A percentile compares a stretch with the other conserved stretches of the same genome.
Conservation (phyloP, 345 rosid species). For the Eucalyptus paniculata region DNA sequence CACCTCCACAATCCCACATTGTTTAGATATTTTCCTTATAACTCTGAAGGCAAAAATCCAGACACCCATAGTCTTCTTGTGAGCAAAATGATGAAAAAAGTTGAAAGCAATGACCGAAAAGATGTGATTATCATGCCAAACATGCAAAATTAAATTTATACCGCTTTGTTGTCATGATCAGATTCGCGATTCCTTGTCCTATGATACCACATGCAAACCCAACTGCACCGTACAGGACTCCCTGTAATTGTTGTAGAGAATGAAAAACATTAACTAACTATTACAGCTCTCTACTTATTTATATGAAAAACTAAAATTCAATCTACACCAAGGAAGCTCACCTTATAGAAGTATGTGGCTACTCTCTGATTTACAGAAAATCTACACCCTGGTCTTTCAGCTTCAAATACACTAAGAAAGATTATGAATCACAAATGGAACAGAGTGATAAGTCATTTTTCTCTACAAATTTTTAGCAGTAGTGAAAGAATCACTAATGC, state of each 20-base stretch:
- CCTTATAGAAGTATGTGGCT: conserved; percentile 75
- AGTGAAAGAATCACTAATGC: background rate
- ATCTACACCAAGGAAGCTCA: background rate
- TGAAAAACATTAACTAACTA: background rate
- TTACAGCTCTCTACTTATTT: background rate
- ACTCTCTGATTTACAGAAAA: conserved; percentile 57
- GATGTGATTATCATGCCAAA: background rate
- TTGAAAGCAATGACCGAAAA: background rate
- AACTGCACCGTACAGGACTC: conserved; percentile 70
- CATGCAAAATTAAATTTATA: conserved; percentile 4
- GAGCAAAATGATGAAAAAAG: background rate
- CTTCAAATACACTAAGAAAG: conserved; percentile 64
- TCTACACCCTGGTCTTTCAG: conserved; percentile 73
- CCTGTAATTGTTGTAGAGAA: conserved; percentile 24
- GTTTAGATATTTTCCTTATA: background rate
- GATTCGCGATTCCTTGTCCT: conserved; percentile 92
- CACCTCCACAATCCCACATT: background rate
- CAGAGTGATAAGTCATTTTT: background rate
- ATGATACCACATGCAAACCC: conserved; percentile 91
- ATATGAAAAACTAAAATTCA: background rate
- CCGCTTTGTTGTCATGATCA: conserved; percentile 94
- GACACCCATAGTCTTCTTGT: background rate
- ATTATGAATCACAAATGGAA: background rate
- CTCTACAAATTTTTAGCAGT: background rate
- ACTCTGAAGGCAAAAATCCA: background rate